A percentile compares a stretch with the other conserved stretches of the same genome.
phyloP scores from a whole-genome alignment of 805 yeast species.

The Saturnispora sekii region DNA sequence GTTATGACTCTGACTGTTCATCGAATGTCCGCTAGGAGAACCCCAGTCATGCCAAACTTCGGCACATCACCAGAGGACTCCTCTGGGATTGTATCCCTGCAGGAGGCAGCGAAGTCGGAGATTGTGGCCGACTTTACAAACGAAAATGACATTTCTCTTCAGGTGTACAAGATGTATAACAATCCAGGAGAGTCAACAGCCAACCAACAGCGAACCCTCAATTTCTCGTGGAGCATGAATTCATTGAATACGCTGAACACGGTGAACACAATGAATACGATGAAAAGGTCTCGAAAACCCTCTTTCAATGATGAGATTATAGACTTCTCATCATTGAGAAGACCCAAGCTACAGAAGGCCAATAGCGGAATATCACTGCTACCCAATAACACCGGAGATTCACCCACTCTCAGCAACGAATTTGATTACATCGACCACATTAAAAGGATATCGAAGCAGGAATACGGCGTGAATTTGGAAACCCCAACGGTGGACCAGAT shows the following conservation, averaged over 20 bases:
- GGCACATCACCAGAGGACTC: background rate
- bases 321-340: slow-evolving; percentile 4
- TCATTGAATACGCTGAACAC: slow-evolving; percentile 23
- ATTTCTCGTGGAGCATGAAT: slow-evolving; percentile 29
- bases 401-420: slow-evolving; percentile 1
- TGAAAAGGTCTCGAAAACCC: slow-evolving; percentile 14
- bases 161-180: slow-evolving; percentile 29
- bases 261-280: slow-evolving; percentile 20
- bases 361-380: too few species aligned
- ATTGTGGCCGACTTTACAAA: slow-evolving; percentile 21
- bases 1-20: too few species aligned
- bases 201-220: slow-evolving; percentile 28
- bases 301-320: slow-evolving; percentile 8
- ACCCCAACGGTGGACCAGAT: slow-evolving; percentile 15
- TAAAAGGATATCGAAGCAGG: slow-evolving; percentile 28
- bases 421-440: slow-evolving; percentile 31
- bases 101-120: slow-evolving; percentile 14
- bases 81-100: slow-evolving; percentile 1
- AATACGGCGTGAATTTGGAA: slow-evolving; percentile 21
- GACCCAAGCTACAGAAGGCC: slow-evolving; percentile 1
- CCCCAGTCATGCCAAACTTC: too few species aligned
- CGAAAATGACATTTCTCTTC: slow-evolving; percentile 23
- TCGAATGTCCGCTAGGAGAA: too few species aligned
- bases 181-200: slow-evolving; percentile 22
- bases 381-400: background rate